Evolutionary conservation across 2,329 filamentous ascomycete species (phyloP).

Genomic region (Trichophyton rubrum): DNA sequence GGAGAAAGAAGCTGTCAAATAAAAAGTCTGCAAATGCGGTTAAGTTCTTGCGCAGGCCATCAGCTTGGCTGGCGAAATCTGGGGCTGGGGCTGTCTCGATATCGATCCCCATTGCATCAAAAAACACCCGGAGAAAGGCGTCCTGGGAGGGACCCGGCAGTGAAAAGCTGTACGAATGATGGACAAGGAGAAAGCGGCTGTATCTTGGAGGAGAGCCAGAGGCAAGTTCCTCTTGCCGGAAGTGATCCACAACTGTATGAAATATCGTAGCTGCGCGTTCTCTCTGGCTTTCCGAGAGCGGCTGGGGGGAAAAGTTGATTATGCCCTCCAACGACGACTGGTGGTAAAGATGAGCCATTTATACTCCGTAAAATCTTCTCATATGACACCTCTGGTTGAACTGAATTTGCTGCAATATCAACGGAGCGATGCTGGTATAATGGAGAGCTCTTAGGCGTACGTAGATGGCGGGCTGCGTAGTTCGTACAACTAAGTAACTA

Average conservation of each 20-base stretch:
- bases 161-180: not conserved
- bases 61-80: not conserved
- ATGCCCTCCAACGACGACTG: not conserved
- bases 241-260: not conserved
- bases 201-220: not conserved
- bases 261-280: not conserved
- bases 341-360: too few relatives aligned
- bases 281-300: not conserved
- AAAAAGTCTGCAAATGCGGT: not conserved
- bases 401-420: too few relatives aligned
- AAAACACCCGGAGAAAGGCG: not conserved
- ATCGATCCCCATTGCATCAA: not conserved
- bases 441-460: too few relatives aligned
- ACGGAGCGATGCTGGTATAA: too few relatives aligned
- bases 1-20: not conserved
- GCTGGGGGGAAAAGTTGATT: not conserved
- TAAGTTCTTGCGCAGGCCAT: not conserved
- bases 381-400: too few relatives aligned
- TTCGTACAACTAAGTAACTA: too few relatives aligned
- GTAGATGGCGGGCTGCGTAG: too few relatives aligned
- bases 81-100: not conserved
- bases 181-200: not conserved
- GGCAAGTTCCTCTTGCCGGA: not conserved
- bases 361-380: too few relatives aligned
- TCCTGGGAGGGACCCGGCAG: not conserved